phyloP scores from a whole-genome alignment of 1,284 basidiomycete genomes.

The Fistulinella cinereoalba region DNA sequence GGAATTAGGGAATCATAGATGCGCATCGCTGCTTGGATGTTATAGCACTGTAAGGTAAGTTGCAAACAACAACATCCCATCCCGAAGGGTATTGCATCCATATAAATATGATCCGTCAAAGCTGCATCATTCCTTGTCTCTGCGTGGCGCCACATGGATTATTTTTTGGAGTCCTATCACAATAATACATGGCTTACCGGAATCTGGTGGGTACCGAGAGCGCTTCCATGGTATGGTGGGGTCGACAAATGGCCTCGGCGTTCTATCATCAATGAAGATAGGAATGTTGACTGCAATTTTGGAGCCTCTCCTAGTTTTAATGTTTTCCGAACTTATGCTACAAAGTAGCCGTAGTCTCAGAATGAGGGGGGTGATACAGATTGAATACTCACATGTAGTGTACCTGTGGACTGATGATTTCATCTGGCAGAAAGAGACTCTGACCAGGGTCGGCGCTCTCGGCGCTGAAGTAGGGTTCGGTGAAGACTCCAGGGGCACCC shows the following conservation, averaged over 20 bases:
- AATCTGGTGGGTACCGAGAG: conserved; percentile 75
- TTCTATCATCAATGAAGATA: conserved; percentile 86
- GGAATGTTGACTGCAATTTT: conserved; percentile 97
- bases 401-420: conserved; percentile 95
- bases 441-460: conserved; percentile 77
- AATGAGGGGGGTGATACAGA: conserved; percentile 3
- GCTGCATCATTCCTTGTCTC: conserved; percentile 90
- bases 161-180: conserved; percentile 7
- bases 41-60: conserved; percentile 96
- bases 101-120: conserved; percentile 88
- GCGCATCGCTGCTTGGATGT: conserved; percentile 85
- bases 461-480: conserved; percentile 84
- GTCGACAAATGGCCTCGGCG: conserved; percentile 87
- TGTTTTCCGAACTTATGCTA: conserved; percentile 95
- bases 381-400: conserved; percentile 91
- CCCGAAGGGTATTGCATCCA: conserved; percentile 99
- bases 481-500: conserved; percentile 86
- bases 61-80: conserved; percentile 99
- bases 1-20: conserved; percentile 96
- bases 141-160: conserved; percentile 25
- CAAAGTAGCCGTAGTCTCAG: conserved; percentile 7
- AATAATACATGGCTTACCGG: conserved; percentile 44
- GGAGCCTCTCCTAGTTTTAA: conserved; percentile 83
- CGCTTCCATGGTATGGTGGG: conserved; percentile 87
- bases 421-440: conserved; percentile 92